Evolutionary conservation across 495 filamentous ascomycete species (phyloP), one percentile per base, ranked within the genome.

Genomic region (Astrocystis sublimbata): DNA sequence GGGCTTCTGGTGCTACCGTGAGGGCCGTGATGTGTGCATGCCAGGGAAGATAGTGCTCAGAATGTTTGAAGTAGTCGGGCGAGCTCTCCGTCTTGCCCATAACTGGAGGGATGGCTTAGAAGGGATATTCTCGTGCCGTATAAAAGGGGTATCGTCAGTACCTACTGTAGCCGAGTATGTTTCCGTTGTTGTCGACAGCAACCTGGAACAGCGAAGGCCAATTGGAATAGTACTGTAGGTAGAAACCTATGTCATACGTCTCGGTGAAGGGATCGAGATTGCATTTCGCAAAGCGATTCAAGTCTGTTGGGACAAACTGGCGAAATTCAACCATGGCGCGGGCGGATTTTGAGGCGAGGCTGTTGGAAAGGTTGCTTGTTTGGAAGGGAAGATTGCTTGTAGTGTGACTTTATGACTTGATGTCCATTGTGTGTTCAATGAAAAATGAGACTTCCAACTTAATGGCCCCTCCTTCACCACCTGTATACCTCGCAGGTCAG

Each of bases 1-100:
- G 88, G 60, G 88, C 91, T 66, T 88, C 85, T 0, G 94, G 94
- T 13, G 93, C 90, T 24, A 98, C 91, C 3, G 94, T 97, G 17
- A 98, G 81, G 40, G 93, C 93, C 17, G 94, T 98, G 76, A 98
- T 96, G 77, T 98, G 94, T 30, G 93, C 94, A 76, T 98, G 94
- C 90, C 92, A 98, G 24, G 96, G 93, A 19, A 93, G 89, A 75
- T 93, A 96, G 77, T 96, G 91, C 65, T 89, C 83, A 53, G 88
- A 91, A 68, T 85, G 84, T 50, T 83, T 76, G 73, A 87, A 83
- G 58, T 84, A 84, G 19, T 85, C 78, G 24, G 91, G 92, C 35
- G 92, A 92, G 67, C 92, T 88, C 79, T 98, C 96, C 55, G 94
- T 80, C 77, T 98, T 98, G 64, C 92, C 94, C 84, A 98, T 93